Conservation (phyloP, 164 flowering plant species). For the Hamamelis virginiana region DNA sequence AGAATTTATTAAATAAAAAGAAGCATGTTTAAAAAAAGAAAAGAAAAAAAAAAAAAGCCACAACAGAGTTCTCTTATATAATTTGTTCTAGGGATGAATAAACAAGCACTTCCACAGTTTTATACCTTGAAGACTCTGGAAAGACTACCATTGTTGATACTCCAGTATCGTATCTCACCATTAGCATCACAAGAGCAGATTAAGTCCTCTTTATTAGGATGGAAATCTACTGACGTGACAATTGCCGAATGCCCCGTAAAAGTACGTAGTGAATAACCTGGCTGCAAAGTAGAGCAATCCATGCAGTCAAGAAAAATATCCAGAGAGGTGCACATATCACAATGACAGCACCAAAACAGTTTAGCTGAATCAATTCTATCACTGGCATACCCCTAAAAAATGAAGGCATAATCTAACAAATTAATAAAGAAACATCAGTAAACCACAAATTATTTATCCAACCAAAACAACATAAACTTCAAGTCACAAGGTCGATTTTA, state of each 20-base stretch:
- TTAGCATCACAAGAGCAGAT: slow-evolving; percentile 75
- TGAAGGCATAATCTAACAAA: background rate
- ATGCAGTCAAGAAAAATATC: slow-evolving; percentile 12
- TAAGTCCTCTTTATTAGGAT: slow-evolving; percentile 72
- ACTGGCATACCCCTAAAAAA: background rate
- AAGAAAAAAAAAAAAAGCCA: background rate
- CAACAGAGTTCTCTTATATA: background rate
- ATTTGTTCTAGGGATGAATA: background rate
- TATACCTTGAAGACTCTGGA: slow-evolving; percentile 62
- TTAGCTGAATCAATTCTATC: too few species aligned
- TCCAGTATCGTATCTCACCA: slow-evolving; percentile 82
- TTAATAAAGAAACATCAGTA: background rate
- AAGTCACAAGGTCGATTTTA: background rate
- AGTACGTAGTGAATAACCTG: slow-evolving; percentile 65
- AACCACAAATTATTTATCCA: background rate
- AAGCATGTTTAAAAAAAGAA: background rate
- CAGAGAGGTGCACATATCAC: slow-evolving; percentile 1
- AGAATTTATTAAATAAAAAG: background rate
- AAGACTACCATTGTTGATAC: slow-evolving; percentile 69
- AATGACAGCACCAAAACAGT: slow-evolving; percentile 4
- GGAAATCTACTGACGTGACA: slow-evolving; percentile 78
- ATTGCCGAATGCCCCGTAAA: slow-evolving; percentile 65
- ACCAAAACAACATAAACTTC: background rate
- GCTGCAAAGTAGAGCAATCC: slow-evolving; percentile 40
- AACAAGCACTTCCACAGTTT: slow-evolving; percentile 1